Evolutionary conservation across 1,284 basidiomycete genomes (phyloP).

Genomic region (Sphaerobolus stellatus): DNA sequence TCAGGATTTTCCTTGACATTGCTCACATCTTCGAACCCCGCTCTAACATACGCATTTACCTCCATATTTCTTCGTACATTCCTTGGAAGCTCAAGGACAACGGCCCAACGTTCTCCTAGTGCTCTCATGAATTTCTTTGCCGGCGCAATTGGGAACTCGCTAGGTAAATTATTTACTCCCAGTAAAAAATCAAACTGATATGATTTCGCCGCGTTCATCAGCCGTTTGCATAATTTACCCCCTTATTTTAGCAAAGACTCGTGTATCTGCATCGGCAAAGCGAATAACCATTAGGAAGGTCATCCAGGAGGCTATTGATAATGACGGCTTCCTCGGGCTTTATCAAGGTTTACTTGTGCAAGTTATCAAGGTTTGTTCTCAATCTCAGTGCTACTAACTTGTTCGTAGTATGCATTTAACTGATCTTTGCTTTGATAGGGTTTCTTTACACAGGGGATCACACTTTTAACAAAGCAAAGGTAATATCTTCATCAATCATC

Average conservation of each 20-base stretch:
- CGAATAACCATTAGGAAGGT: conserved; percentile 22
- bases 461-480: conserved; percentile 57
- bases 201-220: conserved; percentile 13
- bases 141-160: conserved; percentile 49
- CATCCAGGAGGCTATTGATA: conserved; percentile 22
- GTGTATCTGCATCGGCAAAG: conserved; percentile 40
- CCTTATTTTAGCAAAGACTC: conserved; percentile 56
- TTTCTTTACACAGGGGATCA: conserved; percentile 54
- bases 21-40: conserved; percentile 52
- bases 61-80: conserved; percentile 38
- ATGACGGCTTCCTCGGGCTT: conserved; percentile 38
- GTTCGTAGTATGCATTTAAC: no score
- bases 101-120: no score
- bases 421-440: conserved; percentile 26
- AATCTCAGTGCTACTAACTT: no score
- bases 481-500: conserved; percentile 14
- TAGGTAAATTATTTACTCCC: conserved; percentile 29
- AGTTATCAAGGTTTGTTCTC: conserved; percentile 39
- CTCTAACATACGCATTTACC: conserved; percentile 54
- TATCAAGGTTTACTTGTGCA: conserved; percentile 56
- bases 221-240: conserved; percentile 52
- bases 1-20: conserved; percentile 51
- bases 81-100: conserved; percentile 28
- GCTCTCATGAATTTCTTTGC: conserved; percentile 55
- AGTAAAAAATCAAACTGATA: not conserved